Evolutionary conservation across 345 rosid genomes (phyloP), one percentile per base, ranked within the genome.

Genomic region (Salix arbutifolia): DNA sequence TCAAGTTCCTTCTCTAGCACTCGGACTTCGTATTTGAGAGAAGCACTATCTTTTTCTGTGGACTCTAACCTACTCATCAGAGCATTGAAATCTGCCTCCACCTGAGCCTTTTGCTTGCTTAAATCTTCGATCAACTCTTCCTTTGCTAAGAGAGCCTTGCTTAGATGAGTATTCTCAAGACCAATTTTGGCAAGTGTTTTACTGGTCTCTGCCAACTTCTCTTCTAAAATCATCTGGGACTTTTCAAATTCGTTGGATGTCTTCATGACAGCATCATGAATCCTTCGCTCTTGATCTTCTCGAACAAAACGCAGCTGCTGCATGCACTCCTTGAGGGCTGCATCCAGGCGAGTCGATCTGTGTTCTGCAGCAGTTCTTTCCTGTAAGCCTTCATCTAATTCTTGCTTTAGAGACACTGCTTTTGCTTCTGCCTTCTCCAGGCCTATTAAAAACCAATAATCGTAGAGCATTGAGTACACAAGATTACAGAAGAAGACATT

Each of bases 1-100:
- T 96, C 98, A 4, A 93, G 91, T 79, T 96, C 99, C 90, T 93
- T 96, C 85, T 89, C 92, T 35, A 96, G 84, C 66, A 96, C 91
- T 44, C 89, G 84, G 56, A 93, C 89, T 84, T 96, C 98, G 42
- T 93, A 96, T 72, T 80, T 90, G 84, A 96, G 79, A 6, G 98
- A 91, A 82, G 84, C 83, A 58, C 86, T 90, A 17, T 90, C 91
- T 85, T 90, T 92, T 76, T 96, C 94, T 21, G 83, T 86, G 23
- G 92, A 87, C 76, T 89, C 91, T 28, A 93, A 44, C 78, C 94
- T 91, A 75, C 40, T 74, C 89, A 82, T 85, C 72, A 91, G 73
- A 56, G 83, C 81, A 86, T 71, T 91, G 65, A 88, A 72, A 76
- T 91, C 91, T 66, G 83, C 83, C 53, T 89, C 91, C 23, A 79